A percentile compares a stretch with the other conserved stretches of the same genome.
These are phyloP conservation scores for Corinectria fuckeliana DNA, from an alignment of 2,329 filamentous ascomycete species.

Conservation along the genomic window DNA sequence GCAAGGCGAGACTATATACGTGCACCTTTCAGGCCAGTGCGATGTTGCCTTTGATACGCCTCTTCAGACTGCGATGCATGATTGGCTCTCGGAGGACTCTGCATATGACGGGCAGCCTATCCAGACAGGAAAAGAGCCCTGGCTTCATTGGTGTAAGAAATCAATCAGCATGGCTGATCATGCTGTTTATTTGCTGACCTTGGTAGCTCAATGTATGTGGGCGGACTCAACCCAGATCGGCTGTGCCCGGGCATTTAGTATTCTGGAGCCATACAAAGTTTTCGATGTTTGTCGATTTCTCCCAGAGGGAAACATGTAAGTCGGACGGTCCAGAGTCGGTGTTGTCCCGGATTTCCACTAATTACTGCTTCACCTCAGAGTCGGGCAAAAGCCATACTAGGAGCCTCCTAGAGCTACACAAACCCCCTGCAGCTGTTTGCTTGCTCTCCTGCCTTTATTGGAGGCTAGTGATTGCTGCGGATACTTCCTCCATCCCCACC, in stretches of 20 bases:
- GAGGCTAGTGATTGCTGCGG: not conserved
- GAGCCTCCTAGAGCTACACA: not conserved
- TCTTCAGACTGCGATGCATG: slow-evolving; percentile 38
- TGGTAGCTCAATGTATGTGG: slow-evolving; percentile 47
- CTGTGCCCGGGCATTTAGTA: slow-evolving; percentile 42
- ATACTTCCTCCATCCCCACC: not conserved
- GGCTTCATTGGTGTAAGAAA: slow-evolving; percentile 47
- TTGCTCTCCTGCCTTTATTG: not conserved
- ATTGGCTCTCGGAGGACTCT: slow-evolving; percentile 42
- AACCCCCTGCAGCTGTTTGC: not conserved
- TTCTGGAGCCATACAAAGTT: slow-evolving; percentile 42
- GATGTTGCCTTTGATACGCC: slow-evolving; percentile 39
- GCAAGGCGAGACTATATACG: slow-evolving; percentile 46
- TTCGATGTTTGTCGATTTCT: slow-evolving; percentile 45
- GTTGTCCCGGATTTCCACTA: not conserved
- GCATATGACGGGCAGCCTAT: slow-evolving; percentile 42
- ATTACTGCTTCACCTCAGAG: slow-evolving; percentile 11
- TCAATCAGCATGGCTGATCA: not conserved
- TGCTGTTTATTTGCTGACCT: slow-evolving; percentile 13
- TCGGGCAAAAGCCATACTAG: slow-evolving; percentile 42
- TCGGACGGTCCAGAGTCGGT: not conserved
- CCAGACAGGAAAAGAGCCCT: slow-evolving; percentile 41
- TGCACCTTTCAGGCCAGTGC: slow-evolving; percentile 40
- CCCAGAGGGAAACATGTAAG: slow-evolving; percentile 47
- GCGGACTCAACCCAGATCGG: slow-evolving; percentile 42